Evolutionary conservation across 768 basidiomycete species (phyloP).

Genomic region (Trametes coccinea): DNA sequence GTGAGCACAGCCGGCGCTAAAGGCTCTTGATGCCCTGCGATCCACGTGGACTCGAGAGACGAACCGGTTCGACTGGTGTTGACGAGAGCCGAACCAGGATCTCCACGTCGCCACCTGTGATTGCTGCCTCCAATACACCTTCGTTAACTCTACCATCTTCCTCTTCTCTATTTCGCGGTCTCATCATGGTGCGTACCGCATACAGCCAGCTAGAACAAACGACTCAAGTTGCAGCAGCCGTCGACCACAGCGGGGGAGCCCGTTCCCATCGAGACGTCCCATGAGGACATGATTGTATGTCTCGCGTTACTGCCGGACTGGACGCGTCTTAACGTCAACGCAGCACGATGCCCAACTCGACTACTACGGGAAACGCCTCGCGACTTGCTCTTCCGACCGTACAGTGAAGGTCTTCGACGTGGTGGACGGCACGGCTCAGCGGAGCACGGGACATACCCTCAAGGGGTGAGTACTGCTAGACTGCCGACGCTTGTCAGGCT

Average conservation of each 20-base stretch:
- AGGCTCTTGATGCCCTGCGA: no score
- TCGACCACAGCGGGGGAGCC: constrained; percentile 38
- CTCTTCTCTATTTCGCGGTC: neutral
- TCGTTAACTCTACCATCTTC: neutral
- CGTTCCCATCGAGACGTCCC: constrained; percentile 89
- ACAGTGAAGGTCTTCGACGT: constrained; percentile 96
- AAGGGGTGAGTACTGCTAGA: constrained; percentile 59
- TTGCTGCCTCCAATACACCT: neutral
- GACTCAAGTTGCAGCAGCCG: constrained; percentile 6
- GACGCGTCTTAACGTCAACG: constrained; percentile 17
- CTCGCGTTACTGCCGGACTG: neutral
- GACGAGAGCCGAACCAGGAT: neutral
- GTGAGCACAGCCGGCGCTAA: no score
- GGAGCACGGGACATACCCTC: constrained; percentile 66
- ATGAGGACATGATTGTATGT: constrained; percentile 98
- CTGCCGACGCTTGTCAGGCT: neutral
- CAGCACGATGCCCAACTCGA: constrained; percentile 98
- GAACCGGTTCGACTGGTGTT: neutral
- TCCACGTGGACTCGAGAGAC: neutral
- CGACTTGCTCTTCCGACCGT: constrained; percentile 94
- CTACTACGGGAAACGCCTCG: constrained; percentile 95
- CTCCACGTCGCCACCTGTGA: constrained; percentile 1
- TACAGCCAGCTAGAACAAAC: neutral
- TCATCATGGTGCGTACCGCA: constrained; percentile 2
- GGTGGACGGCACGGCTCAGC: constrained; percentile 80